Evolutionary conservation across 208 protist genomes (phyloP), one percentile per base, ranked within the genome.

Genomic region (Novymonas esmeraldas): DNA sequence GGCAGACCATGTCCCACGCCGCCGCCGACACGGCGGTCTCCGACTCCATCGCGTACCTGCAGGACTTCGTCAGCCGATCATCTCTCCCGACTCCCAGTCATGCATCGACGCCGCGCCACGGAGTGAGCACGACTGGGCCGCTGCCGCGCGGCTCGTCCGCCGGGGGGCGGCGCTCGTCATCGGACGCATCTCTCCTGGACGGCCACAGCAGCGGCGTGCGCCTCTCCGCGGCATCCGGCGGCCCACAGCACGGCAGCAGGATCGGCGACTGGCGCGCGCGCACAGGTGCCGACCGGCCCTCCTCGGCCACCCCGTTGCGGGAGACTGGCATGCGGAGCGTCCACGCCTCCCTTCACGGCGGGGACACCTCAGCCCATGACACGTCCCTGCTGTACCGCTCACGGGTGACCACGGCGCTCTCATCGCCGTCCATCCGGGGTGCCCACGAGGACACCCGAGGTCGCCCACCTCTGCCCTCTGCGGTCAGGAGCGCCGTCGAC

Each of bases 21-120:
- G 22, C 39, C 22, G 41, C 45, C 13, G 58, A 64, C n/a, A 33
- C 52, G 14, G 63, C 59, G 13, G 66, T 79, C 29, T 66, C 58
- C 11, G 73, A 79, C 61, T 79, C 73, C 46, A 79, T 79, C 29
- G 55, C 66, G 6, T 79, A 69, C 48, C 50, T 79, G 29, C 64
- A 64, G 44, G 45, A 57, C 18, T 76, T 76, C 38, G 51, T 76
- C 7, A 68, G 69, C 49, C 46, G 31, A n/a, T 56, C 64, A 0
- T 18, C 3, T 16, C 18, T 9, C 22, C 7, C 56, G 14, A 61
- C 24, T 20, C 59, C 29, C 62, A 64, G 13, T n/a, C n/a, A n/a
- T n/a, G n/a, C n/a, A 22, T 50, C 20, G 36, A 49, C 18, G 10
- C 26, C 34, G 22, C 11, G 20, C 36, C 26, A 44, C 5, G 13